phyloP scores from a whole-genome alignment of 2,329 filamentous ascomycete genomes.

The Ascochyta pisi region DNA sequence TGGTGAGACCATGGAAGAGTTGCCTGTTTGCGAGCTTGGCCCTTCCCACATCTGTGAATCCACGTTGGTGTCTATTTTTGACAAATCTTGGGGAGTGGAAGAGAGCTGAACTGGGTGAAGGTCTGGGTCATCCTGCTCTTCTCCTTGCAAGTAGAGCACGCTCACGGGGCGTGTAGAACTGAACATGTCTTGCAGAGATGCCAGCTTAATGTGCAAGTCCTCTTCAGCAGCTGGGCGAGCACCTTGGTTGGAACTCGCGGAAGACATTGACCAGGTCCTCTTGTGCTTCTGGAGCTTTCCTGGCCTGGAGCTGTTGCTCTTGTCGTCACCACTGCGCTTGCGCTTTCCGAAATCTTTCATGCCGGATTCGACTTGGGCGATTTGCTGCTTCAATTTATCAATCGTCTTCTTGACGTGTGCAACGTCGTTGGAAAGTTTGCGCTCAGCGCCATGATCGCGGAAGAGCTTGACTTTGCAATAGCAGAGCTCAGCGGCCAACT shows the following conservation, averaged over 20 bases:
- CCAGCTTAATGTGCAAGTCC: slow-evolving; percentile 79
- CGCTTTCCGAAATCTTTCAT: slow-evolving; percentile 67
- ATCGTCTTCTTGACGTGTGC: slow-evolving; percentile 96
- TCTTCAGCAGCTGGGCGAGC: slow-evolving; percentile 62
- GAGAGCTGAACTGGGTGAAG: slow-evolving; percentile 76
- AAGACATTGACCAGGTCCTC: slow-evolving; percentile 94
- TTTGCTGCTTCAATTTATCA: slow-evolving; percentile 94
- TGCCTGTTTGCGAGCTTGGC: slow-evolving; percentile 61
- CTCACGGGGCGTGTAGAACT: slow-evolving; percentile 81
- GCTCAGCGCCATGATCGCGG: slow-evolving; percentile 91
- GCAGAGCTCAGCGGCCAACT: slow-evolving; percentile 72
- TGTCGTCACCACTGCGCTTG: slow-evolving; percentile 60
- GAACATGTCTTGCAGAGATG: slow-evolving; percentile 85
- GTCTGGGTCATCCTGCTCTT: slow-evolving; percentile 81
- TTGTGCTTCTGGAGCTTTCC: slow-evolving; percentile 92
- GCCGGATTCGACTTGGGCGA: slow-evolving; percentile 73
- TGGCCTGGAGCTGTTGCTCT: slow-evolving; percentile 61
- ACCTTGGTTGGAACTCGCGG: slow-evolving; percentile 57
- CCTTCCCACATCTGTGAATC: slow-evolving; percentile 56
- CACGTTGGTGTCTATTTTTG: slow-evolving; percentile 56
- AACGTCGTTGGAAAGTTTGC: slow-evolving; percentile 92
- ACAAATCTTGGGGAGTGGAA: slow-evolving; percentile 69
- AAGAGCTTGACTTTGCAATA: slow-evolving; percentile 98
- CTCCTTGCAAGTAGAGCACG: slow-evolving; percentile 77
- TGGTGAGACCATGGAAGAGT: slow-evolving; percentile 61